Percentiles rank a stretch among this genome's conserved stretches.
phyloP scores from a whole-genome alignment of 768 basidiomycete genomes.

The Lanmaoa pseudosensibilis region DNA sequence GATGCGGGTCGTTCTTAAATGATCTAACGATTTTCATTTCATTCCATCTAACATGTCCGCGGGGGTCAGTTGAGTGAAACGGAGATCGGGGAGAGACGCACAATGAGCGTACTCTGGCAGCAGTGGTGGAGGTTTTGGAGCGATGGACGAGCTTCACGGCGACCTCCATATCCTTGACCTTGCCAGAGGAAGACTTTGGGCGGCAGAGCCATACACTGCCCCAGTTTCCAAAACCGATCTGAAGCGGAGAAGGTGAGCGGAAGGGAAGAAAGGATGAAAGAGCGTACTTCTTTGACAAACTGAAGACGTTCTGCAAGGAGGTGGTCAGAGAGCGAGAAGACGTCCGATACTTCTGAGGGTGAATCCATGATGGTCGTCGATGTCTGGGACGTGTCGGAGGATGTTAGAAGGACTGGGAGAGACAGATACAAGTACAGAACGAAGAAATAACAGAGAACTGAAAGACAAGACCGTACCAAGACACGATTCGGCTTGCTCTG shows the following conservation, averaged over 20 bases:
- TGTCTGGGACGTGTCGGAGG: neutral
- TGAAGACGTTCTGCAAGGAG: conserved; percentile 67
- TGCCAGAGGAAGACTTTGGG: conserved; percentile 50
- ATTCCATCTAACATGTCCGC: conserved; percentile 68
- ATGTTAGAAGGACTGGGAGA: neutral
- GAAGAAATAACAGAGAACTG: neutral
- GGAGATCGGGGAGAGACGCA: conserved; percentile 39
- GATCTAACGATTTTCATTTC: conserved; percentile 95
- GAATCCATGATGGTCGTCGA: conserved; percentile 24
- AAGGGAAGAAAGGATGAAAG: neutral
- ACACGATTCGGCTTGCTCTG: conserved; percentile 1
- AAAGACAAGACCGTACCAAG: neutral
- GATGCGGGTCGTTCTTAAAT: conserved; percentile 83
- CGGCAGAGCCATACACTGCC: conserved; percentile 84
- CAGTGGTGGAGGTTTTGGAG: conserved; percentile 75
- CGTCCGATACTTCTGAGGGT: conserved; percentile 42
- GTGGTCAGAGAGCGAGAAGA: conserved; percentile 75
- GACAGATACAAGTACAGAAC: conserved; percentile 28
- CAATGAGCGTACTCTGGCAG: conserved; percentile 87
- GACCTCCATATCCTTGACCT: conserved; percentile 53
- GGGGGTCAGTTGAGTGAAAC: conserved; percentile 1
- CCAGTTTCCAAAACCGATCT: conserved; percentile 94
- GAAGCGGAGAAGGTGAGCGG: conserved; percentile 5
- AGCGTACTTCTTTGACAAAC: conserved; percentile 72
- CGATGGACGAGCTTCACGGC: conserved; percentile 95